These are phyloP conservation scores for Acanthamoeba healyi DNA, from an alignment of 208 protist species.

Conservation along the genomic window DNA sequence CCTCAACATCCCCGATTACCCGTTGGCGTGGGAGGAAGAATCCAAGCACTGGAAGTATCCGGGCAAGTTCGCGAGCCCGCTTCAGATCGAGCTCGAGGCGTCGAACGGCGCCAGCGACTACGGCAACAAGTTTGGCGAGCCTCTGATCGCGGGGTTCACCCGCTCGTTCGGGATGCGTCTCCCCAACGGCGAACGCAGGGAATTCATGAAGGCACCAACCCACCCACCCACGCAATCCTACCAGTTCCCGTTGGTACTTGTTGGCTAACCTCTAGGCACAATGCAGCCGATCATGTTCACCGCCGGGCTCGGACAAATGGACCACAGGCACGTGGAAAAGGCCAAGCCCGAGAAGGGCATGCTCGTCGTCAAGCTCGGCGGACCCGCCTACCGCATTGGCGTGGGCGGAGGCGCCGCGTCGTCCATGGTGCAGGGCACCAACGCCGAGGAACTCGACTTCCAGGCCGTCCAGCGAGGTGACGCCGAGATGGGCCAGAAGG, in stretches of 20 bases:
- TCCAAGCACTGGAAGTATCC: constrained; percentile 75
- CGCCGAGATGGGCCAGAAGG: constrained; percentile 92
- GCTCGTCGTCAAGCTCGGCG: constrained; percentile 90
- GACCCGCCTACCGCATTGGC: constrained; percentile 91
- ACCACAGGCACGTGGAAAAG: constrained; percentile 80
- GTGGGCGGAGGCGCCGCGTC: constrained; percentile 90
- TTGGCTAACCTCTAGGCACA: no score
- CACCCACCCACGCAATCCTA: no score
- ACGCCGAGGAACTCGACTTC: constrained; percentile 75
- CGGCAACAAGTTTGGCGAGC: constrained; percentile 90
- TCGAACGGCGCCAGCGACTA: constrained; percentile 91
- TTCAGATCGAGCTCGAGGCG: constrained; percentile 90
- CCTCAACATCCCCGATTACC: constrained; percentile 88
- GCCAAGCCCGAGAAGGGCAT: constrained; percentile 85
- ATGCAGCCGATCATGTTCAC: constrained; percentile 92
- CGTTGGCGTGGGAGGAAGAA: constrained; percentile 86
- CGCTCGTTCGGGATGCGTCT: constrained; percentile 86
- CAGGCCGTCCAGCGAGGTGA: constrained; percentile 91
- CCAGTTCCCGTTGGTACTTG: no score
- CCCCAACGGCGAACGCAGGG: constrained; percentile 82
- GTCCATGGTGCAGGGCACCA: constrained; percentile 83
- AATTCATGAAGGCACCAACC: constrained; percentile 54
- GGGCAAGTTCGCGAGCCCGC: constrained; percentile 84
- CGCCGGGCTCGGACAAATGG: constrained; percentile 88
- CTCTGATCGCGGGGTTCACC: constrained; percentile 89